These are phyloP conservation scores for Mangifera indica DNA, from an alignment of 345 rosid species.

Conservation along the genomic window DNA sequence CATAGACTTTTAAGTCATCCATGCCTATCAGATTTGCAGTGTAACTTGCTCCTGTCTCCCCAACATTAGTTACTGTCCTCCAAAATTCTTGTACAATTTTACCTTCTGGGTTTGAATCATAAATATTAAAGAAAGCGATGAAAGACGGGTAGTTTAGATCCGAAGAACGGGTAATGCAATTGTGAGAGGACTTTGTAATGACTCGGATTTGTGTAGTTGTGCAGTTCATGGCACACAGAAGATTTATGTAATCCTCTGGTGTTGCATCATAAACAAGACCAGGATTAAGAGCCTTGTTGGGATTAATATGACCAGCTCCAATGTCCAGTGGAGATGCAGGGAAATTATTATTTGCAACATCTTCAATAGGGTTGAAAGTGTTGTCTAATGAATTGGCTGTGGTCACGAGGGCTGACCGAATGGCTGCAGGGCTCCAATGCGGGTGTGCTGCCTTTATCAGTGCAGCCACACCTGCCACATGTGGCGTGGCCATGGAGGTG, in stretches of 20 bases:
- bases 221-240: conserved; percentile 52
- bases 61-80: conserved; percentile 55
- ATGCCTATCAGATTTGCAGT: conserved; percentile 42
- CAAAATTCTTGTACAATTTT: conserved; percentile 27
- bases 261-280: conserved; percentile 55
- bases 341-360: conserved; percentile 11
- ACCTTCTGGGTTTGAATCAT: conserved; percentile 17
- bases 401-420: conserved; percentile 51
- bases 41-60: conserved; percentile 38
- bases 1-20: conserved; percentile 45
- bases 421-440: conserved; percentile 48
- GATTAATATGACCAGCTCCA: conserved; percentile 54
- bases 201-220: conserved; percentile 33
- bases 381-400: conserved; percentile 40
- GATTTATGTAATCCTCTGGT: conserved; percentile 44
- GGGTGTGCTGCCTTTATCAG: conserved; percentile 39
- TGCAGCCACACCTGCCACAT: conserved; percentile 44
- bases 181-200: conserved; percentile 38
- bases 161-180: conserved; percentile 34
- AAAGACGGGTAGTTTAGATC: conserved; percentile 63
- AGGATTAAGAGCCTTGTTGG: conserved; percentile 49
- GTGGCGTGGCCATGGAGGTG: conserved; percentile 53
- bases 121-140: conserved; percentile 36
- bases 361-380: conserved; percentile 36
- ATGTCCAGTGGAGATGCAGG: conserved; percentile 61